Percentiles rank a stretch among this genome's conserved stretches.
Evolutionary conservation across 2,329 filamentous ascomycete species (phyloP).

Genomic region (Cercospora sp.): DNA sequence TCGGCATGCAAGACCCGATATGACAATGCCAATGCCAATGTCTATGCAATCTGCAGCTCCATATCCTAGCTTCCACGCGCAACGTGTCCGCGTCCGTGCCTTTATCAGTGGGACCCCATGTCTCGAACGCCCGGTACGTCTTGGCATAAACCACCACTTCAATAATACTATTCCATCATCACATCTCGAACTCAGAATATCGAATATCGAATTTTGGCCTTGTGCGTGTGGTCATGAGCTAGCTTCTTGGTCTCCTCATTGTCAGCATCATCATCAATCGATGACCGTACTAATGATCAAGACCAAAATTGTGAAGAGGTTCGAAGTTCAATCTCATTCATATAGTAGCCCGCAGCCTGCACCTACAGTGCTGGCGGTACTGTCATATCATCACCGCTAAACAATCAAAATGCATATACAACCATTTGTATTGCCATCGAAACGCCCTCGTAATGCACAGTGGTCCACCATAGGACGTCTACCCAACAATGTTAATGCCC

Average conservation of each 20-base stretch:
- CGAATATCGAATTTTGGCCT: conserved; percentile 9
- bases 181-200: neutral
- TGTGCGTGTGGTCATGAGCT: conserved; percentile 9
- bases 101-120: neutral
- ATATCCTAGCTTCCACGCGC: neutral
- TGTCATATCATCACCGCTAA: neutral
- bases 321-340: neutral
- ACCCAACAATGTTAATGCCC: conserved; percentile 56
- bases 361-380: neutral
- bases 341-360: neutral
- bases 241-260: neutral
- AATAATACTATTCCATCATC: neutral
- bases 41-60: neutral
- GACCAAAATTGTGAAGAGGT: neutral
- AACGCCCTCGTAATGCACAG: neutral
- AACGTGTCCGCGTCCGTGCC: neutral
- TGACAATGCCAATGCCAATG: too few species aligned
- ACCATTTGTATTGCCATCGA: neutral
- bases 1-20: too few species aligned
- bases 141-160: conserved; percentile 6
- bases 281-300: neutral
- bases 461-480: conserved; percentile 34
- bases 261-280: neutral
- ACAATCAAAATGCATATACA: neutral
- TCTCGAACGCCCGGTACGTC: neutral